These are phyloP conservation scores for Chlorella vulgaris DNA, from an alignment of 139 green algal species.

Conservation along the genomic window DNA sequence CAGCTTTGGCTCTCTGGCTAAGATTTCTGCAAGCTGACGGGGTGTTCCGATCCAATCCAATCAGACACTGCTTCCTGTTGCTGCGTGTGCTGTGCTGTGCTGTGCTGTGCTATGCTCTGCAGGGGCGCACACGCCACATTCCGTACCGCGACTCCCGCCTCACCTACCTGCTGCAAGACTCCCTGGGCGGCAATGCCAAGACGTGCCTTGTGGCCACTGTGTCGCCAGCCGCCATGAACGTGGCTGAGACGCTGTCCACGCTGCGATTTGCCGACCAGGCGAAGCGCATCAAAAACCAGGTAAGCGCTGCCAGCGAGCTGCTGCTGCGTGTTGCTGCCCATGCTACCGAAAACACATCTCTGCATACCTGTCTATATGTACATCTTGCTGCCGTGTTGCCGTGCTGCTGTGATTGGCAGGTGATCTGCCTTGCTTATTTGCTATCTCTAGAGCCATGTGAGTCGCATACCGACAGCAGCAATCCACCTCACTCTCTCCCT, in stretches of 20 bases:
- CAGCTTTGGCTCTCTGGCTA: no score
- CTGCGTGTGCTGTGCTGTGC: neutral
- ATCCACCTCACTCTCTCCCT: no score
- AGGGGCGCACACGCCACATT: slow-evolving; percentile 69
- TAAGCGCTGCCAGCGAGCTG: neutral
- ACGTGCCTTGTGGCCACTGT: slow-evolving; percentile 85
- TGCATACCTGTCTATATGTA: no score
- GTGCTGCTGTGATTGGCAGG: no score
- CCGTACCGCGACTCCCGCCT: slow-evolving; percentile 97
- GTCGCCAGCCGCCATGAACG: slow-evolving; percentile 60
- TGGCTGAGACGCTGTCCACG: slow-evolving; percentile 87
- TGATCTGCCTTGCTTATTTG: no score
- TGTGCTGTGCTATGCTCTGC: neutral
- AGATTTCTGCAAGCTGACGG: no score
- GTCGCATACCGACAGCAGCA: no score
- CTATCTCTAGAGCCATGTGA: no score
- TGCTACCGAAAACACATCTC: no score
- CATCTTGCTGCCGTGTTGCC: no score
- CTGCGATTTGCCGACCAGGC: slow-evolving; percentile 87
- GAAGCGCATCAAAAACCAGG: slow-evolving; percentile 93
- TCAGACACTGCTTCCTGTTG: no score
- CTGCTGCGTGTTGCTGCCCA: neutral
- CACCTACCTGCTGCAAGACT: slow-evolving; percentile 97
- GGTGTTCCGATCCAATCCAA: no score
- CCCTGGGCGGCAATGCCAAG: slow-evolving; percentile 94